phyloP scores from a whole-genome alignment of 371 early-diverging fungal genomes.

The Mucor circinelloides region DNA sequence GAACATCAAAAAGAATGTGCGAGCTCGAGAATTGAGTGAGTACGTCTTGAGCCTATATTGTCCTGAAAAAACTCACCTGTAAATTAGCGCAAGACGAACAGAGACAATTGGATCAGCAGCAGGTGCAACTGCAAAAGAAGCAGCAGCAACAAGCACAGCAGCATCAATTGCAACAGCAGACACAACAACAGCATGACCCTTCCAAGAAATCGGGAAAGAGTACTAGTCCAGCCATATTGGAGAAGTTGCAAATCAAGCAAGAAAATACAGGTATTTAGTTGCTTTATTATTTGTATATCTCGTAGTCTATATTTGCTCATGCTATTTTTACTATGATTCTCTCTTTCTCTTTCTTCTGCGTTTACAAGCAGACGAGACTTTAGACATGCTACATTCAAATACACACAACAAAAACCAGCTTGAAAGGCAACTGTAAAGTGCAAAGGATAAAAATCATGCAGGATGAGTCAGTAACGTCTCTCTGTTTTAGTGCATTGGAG shows the following conservation, averaged over 20 bases:
- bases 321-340: neutral
- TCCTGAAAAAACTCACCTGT: neutral
- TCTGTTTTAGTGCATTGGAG: constrained; percentile 21
- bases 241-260: constrained; percentile 18
- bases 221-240: constrained; percentile 7
- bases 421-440: constrained; percentile 25
- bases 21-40: constrained; percentile 7
- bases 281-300: constrained; percentile 2
- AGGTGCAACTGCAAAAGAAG: neutral
- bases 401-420: constrained; percentile 21
- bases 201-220: neutral
- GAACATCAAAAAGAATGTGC: constrained; percentile 20
- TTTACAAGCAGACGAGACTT: constrained; percentile 14
- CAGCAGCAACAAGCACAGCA: neutral
- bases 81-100: constrained; percentile 6
- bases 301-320: constrained; percentile 1
- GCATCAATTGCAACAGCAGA: neutral
- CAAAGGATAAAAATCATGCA: neutral
- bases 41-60: neutral
- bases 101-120: neutral
- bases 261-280: constrained; percentile 7
- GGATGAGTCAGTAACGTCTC: neutral
- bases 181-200: neutral
- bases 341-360: neutral
- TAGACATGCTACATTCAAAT: constrained; percentile 19